Evolutionary conservation across 345 rosid species (phyloP).

Genomic region (Populus deltoides): DNA sequence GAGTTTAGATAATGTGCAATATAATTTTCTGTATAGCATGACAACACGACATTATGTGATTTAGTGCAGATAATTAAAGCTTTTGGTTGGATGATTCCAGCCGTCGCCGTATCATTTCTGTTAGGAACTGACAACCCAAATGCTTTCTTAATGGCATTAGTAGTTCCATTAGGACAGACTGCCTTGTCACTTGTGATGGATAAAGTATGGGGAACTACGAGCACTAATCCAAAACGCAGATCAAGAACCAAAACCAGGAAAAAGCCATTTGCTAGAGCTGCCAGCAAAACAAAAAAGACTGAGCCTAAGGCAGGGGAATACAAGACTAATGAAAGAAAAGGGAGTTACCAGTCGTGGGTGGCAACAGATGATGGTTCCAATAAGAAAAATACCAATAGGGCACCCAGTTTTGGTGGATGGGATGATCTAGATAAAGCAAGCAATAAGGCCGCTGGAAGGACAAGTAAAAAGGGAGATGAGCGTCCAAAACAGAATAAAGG

Average conservation of each 20-base stretch:
- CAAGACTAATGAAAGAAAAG: constrained; percentile 22
- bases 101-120: constrained; percentile 59
- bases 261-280: constrained; percentile 41
- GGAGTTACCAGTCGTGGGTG: constrained; percentile 65
- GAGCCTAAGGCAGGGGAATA: constrained; percentile 20
- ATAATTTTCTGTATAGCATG: no score
- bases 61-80: constrained; percentile 52
- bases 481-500: constrained; percentile 26
- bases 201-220: constrained; percentile 49
- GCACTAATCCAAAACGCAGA: constrained; percentile 33
- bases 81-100: constrained; percentile 81
- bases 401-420: constrained; percentile 68
- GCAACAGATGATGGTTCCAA: constrained; percentile 32
- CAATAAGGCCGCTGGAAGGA: constrained; percentile 8
- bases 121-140: constrained; percentile 65
- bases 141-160: constrained; percentile 81
- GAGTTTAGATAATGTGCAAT: no score
- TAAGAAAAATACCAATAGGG: constrained; percentile 13
- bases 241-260: constrained; percentile 26
- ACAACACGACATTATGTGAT: background rate
- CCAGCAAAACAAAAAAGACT: constrained; percentile 23
- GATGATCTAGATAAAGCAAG: constrained; percentile 59
- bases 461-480: constrained; percentile 21
- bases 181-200: constrained; percentile 51
- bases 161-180: constrained; percentile 77